Evolutionary conservation across 208 protist genomes (phyloP).

Genomic region (Trypanosoma avium): DNA sequence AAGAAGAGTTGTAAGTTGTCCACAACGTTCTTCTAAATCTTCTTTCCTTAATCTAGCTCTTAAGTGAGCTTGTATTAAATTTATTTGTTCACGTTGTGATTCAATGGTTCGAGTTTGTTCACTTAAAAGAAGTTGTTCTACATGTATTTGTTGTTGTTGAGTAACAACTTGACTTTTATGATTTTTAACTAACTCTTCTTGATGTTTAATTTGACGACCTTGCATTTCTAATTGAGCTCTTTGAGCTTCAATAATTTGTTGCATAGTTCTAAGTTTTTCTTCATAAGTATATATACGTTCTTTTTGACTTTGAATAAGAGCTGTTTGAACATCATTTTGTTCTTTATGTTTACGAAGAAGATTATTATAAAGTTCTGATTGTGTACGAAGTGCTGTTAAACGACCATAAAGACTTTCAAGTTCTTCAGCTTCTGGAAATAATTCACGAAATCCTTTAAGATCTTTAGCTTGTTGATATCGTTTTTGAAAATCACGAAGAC

Average conservation of each 20-base stretch:
- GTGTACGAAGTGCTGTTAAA: constrained; percentile 66
- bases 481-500: constrained; percentile 56
- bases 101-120: constrained; percentile 76
- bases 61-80: constrained; percentile 57
- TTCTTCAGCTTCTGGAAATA: constrained; percentile 83
- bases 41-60: constrained; percentile 19
- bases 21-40: constrained; percentile 29
- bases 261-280: constrained; percentile 78
- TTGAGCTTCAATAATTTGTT: constrained; percentile 84
- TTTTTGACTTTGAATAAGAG: constrained; percentile 79
- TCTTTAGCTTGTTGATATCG: constrained; percentile 59
- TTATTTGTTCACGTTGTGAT: constrained; percentile 64
- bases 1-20: constrained; percentile 15
- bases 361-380: constrained; percentile 80
- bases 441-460: constrained; percentile 58
- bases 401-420: constrained; percentile 74
- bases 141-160: constrained; percentile 66
- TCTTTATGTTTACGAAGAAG: constrained; percentile 81
- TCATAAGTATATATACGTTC: constrained; percentile 79
- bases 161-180: constrained; percentile 46
- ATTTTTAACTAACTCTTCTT: constrained; percentile 46
- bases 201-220: constrained; percentile 43
- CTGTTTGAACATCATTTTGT: constrained; percentile 83
- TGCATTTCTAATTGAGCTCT: constrained; percentile 60
- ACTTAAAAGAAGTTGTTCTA: constrained; percentile 63